These are phyloP conservation scores for Magnusiomyces ingens DNA, from an alignment of 1,139 yeast species.

Conservation along the genomic window DNA sequence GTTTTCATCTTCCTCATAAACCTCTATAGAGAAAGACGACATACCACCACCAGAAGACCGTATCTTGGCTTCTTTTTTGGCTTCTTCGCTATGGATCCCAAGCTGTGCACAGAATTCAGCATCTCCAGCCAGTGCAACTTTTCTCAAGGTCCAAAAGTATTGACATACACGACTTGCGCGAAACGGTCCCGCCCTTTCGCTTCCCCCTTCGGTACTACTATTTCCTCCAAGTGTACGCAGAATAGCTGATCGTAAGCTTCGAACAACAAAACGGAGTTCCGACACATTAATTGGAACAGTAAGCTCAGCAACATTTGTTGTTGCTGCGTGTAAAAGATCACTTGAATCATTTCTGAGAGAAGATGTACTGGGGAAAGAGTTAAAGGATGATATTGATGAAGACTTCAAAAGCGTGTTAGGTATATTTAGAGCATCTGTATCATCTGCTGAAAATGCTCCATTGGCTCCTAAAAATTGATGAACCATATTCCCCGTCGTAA, in stretches of 20 bases:
- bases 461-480: background rate
- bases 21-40: background rate
- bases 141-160: constrained; percentile 1
- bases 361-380: no score
- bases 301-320: no score
- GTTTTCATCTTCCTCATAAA: constrained; percentile 1
- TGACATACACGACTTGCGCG: background rate
- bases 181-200: background rate
- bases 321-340: no score
- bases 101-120: constrained; percentile 1
- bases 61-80: background rate
- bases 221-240: no score
- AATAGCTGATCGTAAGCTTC: no score
- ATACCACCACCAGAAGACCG: background rate
- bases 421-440: constrained; percentile 20
- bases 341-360: no score
- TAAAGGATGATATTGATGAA: no score
- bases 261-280: no score
- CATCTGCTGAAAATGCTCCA: constrained; percentile 17
- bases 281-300: no score
- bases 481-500: constrained; percentile 12
- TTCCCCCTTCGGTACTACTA: no score
- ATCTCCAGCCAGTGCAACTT: constrained; percentile 4
- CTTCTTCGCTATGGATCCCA: constrained; percentile 1
- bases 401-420: constrained; percentile 15